Conservation (phyloP, 441 rosid species). For the Rhodomyrtus psidioides region DNA sequence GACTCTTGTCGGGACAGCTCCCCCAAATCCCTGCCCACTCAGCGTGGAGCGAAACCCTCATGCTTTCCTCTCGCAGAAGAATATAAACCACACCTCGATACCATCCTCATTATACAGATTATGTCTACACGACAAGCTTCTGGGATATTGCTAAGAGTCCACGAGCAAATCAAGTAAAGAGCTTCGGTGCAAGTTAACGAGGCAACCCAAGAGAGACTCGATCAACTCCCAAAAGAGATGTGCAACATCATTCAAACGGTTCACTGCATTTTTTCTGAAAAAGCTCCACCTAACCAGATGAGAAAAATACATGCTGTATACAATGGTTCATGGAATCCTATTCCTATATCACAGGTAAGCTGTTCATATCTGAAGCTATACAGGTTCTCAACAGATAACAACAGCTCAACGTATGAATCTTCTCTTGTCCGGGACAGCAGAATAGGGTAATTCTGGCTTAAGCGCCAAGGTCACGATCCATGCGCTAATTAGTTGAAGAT, state of each 20-base stretch:
- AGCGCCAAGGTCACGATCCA: not conserved
- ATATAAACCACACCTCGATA: too few species aligned
- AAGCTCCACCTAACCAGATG: not conserved
- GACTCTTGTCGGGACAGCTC: too few species aligned
- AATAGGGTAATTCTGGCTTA: not conserved
- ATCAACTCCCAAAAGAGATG: not conserved
- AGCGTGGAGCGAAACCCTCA: too few species aligned
- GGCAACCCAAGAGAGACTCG: not conserved
- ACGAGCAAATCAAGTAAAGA: not conserved
- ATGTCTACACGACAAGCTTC: not conserved
- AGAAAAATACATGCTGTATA: not conserved
- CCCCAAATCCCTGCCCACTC: too few species aligned
- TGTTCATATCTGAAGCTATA: not conserved
- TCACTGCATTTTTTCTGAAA: not conserved
- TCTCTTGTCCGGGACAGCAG: not conserved
- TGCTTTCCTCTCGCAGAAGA: too few species aligned
- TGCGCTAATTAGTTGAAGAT: not conserved
- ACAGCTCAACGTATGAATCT: not conserved
- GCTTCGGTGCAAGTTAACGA: not conserved
- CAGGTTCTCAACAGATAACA: not conserved
- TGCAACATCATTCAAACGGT: not conserved
- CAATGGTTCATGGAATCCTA: not conserved
- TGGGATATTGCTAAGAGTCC: not conserved
- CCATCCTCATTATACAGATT: not conserved
- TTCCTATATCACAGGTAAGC: not conserved